phyloP scores from a whole-genome alignment of 257 asterid species.

The Marsdenia floribunda region DNA sequence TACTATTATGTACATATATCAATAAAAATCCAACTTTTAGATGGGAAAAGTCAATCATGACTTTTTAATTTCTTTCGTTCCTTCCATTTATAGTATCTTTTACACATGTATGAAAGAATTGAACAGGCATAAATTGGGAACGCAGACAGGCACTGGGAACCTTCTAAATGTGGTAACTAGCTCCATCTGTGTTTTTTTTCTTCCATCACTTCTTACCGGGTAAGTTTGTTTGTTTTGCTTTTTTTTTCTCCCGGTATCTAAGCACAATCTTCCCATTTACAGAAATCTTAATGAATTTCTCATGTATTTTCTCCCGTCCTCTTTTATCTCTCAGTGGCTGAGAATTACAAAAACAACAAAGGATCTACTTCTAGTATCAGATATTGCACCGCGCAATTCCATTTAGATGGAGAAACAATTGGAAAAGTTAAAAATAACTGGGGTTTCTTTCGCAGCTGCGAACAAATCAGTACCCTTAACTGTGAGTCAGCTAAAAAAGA shows the following conservation, averaged over 20 bases:
- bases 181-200: not conserved
- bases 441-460: not conserved
- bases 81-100: not conserved
- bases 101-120: not conserved
- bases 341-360: not conserved
- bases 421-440: not conserved
- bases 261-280: not conserved
- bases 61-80: not conserved
- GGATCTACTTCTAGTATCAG: not conserved
- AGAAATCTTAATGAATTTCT: not conserved
- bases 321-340: not conserved
- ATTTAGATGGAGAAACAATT: not conserved
- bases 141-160: not conserved
- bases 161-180: not conserved
- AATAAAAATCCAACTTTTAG: too few relatives aligned
- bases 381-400: not conserved
- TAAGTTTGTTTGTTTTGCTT: not conserved
- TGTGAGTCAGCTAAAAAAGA: not conserved
- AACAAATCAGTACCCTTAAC: not conserved
- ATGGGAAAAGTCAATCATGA: not conserved
- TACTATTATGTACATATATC: too few relatives aligned
- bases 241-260: not conserved
- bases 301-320: not conserved
- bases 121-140: not conserved
- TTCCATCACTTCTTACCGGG: not conserved